Base-by-base conservation (phyloP, 768 basidiomycete species). In the Termitomyces sp. region DNA sequence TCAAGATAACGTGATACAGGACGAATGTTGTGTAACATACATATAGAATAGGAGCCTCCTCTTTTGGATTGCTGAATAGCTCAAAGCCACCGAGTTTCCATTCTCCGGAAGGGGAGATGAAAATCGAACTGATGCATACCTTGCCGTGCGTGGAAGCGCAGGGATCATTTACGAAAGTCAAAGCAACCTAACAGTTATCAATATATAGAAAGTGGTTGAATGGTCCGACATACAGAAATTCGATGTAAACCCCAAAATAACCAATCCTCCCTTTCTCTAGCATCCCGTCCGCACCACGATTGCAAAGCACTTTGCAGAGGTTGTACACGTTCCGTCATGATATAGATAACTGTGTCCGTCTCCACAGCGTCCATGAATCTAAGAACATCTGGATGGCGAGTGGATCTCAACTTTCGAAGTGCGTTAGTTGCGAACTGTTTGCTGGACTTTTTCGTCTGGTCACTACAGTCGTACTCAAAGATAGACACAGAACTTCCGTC, bases 71-170 rank as follows among this genome's bases (percentile, higher is more conserved):
- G 63, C 92, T 94, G 60, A 97, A 70, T 0, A 96, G 72, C 65
- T 99, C 97, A 65, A 98, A 94, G 0, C 96, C 96, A 19, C 92
- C 95, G 8, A 99, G 74, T 66, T 91, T 91, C 97, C 96, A 98
- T 74, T 99, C 97, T 5, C 96, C 92, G 0, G 93, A 91, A 0
- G 88, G 86, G 0, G 96, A 93, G 51, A 97, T 83, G 66, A 97
- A 98, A 56, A 98, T 82, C 1, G 91, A 85, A 56, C 81, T 78
- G n/a, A 80, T 68, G 57, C 83, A 75, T 55, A 95, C 66, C 62
- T 86, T 89, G 21, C 93, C 94, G 63, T 97, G 94, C 0, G 91
- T 90, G 2, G 91, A 91, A 26, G 81, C 71, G 53, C 83, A 87
- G 8, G 90, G 79, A 42, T 91, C 87, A 64, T 98, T 98, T 55